Evolutionary conservation across 2,329 filamentous ascomycete genomes (phyloP), one percentile per base, ranked within the genome.

Genomic region (Zarea fungicola): DNA sequence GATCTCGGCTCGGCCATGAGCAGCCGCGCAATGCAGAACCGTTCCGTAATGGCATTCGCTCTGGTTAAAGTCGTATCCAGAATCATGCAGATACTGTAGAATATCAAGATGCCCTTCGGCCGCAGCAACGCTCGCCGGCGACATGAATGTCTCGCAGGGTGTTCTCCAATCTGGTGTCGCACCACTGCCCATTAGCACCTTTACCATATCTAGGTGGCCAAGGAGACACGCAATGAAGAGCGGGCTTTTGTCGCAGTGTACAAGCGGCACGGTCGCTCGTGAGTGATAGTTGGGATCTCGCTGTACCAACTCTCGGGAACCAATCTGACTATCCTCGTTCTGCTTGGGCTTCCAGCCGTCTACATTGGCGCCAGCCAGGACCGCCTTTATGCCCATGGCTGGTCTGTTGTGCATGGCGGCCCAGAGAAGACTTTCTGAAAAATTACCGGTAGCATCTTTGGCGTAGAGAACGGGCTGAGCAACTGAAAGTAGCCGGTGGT

Each of bases 341-440:
- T 14, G 23, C 18, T 31, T 31, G 6, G 26, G 3, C 16, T 31
- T 42, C 40, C 16, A 19, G 4, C 18, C 26, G 16, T 42, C 26
- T 22, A 42, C n/a, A 16, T 42, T 42, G 23, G 40, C 40, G 18
- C 40, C 40, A n/a, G 40, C 40, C n/a, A 19, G 21, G 14, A 42
- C 14, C 31, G 40, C 25, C 21, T 42, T 42, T 16, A 10, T 9
- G 16, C 25, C 25, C 6, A 28, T 42, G 2, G 10, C 40, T 5
- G 16, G 26, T 13, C 16, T 31, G 40, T 21, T 8, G 11, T 42
- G 40, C 21, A 42, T 22, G 8, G 40, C 40, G 9, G 40, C 29
- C 40, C 40, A 42, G 5, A 42, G 40, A 13, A 42, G 16, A 18
- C 40, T 42, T 14, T 42, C 40, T 13, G 40, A 42, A 31, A 29